Evolutionary conservation across 2,329 filamentous ascomycete genomes (phyloP), one percentile per base, ranked within the genome.

Genomic region (Graphium sp.): DNA sequence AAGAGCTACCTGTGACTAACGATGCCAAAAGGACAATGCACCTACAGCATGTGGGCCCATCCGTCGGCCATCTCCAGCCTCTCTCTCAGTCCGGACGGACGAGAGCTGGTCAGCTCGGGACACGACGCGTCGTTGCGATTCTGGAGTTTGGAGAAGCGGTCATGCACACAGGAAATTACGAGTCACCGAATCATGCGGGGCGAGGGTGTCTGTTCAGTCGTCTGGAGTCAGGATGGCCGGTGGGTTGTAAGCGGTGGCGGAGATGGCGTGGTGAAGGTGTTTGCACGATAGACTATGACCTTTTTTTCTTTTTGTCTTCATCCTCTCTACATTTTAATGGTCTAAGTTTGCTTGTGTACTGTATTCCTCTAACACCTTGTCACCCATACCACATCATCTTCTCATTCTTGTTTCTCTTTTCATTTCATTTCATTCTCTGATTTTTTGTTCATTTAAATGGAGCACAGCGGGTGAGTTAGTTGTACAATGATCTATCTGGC

Each of bases 11-110:
- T 14, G 6, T 4, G 16, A 11, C 17, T 31, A n/a, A 40, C 39
- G 41, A 32, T 40, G 14, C 8, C 8, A 3, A 8, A 7, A 95
- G 89, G 89, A 32, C 89, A 98, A 83, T 94, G 85, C 56, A 95
- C 89, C 37, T 98, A 98, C 55, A 91, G 80, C 44, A 98, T 98
- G 89, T 72, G 95, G 34, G 89, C 89, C 5, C 89, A 98, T 43
- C 84, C 89, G 1, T 79, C 85, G 4, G 77, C 89, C 32, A 94
- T 98, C 39, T 91, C 89, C 2, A 78, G 81, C 16, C 66, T 98
- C 5, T 91, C 83, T 0, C 68, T 98, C 13, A 93, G 83, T 40
- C 89, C 87, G 10, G 87, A 95, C 45, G 85, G 87, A 25, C 75
- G 78, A 33, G 89, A 98, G 58, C 75, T 94, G 8, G 87, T 98